These are phyloP conservation scores for Lepiota brunneoincarnata DNA, from an alignment of 768 basidiomycete genomes.

Conservation along the genomic window DNA sequence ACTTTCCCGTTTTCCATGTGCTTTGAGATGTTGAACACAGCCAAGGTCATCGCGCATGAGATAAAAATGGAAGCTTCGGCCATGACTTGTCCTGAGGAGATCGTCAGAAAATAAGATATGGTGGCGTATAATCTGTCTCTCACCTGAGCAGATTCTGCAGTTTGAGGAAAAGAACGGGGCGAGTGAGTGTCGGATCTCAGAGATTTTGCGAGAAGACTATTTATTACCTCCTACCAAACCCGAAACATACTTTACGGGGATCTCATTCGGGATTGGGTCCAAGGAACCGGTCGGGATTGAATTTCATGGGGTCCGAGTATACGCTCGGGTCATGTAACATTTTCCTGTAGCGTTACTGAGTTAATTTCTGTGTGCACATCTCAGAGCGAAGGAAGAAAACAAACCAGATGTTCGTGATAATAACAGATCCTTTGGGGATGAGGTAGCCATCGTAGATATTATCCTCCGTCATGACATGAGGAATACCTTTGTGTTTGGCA, in stretches of 20 bases:
- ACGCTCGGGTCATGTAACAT: constrained; percentile 41
- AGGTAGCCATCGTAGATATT: constrained; percentile 41
- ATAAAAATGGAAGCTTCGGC: constrained; percentile 43
- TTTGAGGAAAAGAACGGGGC: neutral
- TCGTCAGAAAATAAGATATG: constrained; percentile 4
- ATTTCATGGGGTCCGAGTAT: constrained; percentile 42
- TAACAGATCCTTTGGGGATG: constrained; percentile 38
- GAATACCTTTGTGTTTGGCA: constrained; percentile 26
- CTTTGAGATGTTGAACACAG: constrained; percentile 38
- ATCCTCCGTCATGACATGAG: constrained; percentile 42
- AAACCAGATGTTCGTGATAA: constrained; percentile 34
- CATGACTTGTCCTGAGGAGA: constrained; percentile 27
- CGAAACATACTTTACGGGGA: constrained; percentile 47
- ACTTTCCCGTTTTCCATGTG: constrained; percentile 21
- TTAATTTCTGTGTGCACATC: too few species aligned
- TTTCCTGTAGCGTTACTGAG: too few species aligned
- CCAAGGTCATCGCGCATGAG: constrained; percentile 38
- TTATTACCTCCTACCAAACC: constrained; percentile 56
- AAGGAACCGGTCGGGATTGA: constrained; percentile 49
- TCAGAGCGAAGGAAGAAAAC: neutral
- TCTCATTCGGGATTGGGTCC: constrained; percentile 39
- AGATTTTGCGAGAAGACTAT: neutral
- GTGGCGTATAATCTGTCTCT: neutral
- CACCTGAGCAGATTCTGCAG: constrained; percentile 34
- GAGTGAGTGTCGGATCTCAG: neutral